Base-by-base conservation (phyloP, 805 yeast species). In the Komagataella phaffii region DNA sequence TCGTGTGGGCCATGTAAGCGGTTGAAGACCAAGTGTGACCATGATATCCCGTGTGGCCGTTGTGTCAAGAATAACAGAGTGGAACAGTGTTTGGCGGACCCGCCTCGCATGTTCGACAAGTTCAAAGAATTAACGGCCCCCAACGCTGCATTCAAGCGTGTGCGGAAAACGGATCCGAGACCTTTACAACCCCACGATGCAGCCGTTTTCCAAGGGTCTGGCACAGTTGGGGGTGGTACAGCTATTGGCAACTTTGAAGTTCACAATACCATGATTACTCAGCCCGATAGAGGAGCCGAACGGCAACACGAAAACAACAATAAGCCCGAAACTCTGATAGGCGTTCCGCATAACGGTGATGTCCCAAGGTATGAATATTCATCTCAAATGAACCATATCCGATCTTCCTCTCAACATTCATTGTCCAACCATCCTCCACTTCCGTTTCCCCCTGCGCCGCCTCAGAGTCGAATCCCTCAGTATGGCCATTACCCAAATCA, bases 21-120 rank as follows among this genome's bases (percentile, higher is more conserved):
- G 8, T 51, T 51, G 21, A 55, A 55, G 51, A 46, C 54, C 10
- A 53, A 51, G 23, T 56, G 56, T 49, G 50, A 54, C 43, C 51
- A 53, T 18, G 52, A 48, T 21, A 47, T 55, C 21, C 59, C 58
- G 2, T 51, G 54, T 44, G 49, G 50, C 10, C 48, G 52, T 5
- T 56, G 57, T 30, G 46, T 48, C 8, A 49, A 52, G 44, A 21
- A 53, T 17, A 50, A 53, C 19, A 54, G 52, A 19, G 48, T 43
- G 21, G 55, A 51, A 4, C 52, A 50, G 66, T 36, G 66, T 72
- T 10, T 62, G 76, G 60, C 66, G 17, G 52, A 53, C 24, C 57
- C 57, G 3, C 56, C 57, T 7, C 55, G 48, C 17, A 52, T 30
- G 40, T 30, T 30, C 40, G 40, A 30, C 40, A 30, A 30, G 14